Evolutionary conservation across 352 stramenopile species (phyloP), one percentile per base, ranked within the genome.

Genomic region (Globisporangium rhizosaccharum): DNA sequence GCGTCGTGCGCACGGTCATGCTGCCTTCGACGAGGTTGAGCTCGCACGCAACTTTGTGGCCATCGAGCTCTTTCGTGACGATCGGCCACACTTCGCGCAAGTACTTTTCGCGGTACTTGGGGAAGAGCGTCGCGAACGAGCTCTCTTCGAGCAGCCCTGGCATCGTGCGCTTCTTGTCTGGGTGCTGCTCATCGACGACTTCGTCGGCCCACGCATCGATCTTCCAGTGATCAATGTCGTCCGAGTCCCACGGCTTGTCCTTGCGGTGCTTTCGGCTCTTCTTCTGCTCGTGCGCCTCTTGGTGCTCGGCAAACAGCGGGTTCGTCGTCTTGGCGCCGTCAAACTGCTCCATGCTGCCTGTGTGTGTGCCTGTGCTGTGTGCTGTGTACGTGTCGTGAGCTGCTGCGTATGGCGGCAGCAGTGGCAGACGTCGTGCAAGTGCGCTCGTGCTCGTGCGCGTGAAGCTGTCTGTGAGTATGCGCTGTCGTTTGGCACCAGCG

Each of bases 41-140:
- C 70, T 99, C 96, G 71, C 97, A 99, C 42, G 82, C 76, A 53
- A 99, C 90, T 62, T 98, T 98, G 59, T 97, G 71, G 49, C 82
- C 83, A 57, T 99, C 95, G 23, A 99, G 83, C 48, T 91, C 87
- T 58, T 97, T 97, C 33, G 97, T 99, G 59, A 99, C 92, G 37
- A 99, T 85, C 2, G 97, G 97, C 97, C 97, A 99, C 10, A 99
- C 85, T 74, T 99, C 97, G 30, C 97, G 88, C 36, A 99, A 73
- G 78, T 99, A 99, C 65, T 98, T 98, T 75, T 99, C 97, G 45
- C 97, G 84, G 75, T 99, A 99, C 70, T 99, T 98, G 44, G 97
- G 97, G 72, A 99, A 99, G 17, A 99, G 88, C 55, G 97, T 99
- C 42, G 97, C 97, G 74, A 99, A 99, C 55, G 88, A 98, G 46